These are phyloP conservation scores for Malus sylvestris DNA, from an alignment of 306 rosid species.

Conservation along the genomic window DNA sequence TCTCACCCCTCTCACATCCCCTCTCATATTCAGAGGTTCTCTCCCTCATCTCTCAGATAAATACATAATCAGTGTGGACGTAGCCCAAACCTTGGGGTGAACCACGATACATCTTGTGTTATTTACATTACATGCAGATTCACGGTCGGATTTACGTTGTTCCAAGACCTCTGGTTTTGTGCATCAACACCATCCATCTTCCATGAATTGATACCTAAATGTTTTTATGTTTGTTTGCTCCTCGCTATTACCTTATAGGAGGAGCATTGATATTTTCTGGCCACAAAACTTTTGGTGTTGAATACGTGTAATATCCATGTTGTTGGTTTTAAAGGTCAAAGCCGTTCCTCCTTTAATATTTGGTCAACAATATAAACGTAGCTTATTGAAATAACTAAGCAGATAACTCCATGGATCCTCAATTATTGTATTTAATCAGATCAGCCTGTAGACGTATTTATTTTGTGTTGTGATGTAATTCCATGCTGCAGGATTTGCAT, in stretches of 20 bases:
- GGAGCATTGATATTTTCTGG: background rate
- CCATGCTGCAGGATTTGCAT: slow-evolving; percentile 49
- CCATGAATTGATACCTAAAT: background rate
- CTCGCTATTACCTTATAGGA: background rate
- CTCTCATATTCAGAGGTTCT: no score
- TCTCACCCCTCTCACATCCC: no score
- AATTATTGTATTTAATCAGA: background rate
- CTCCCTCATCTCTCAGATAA: no score
- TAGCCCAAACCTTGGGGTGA: no score
- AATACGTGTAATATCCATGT: background rate
- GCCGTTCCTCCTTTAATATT: background rate
- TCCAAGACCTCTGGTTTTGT: no score
- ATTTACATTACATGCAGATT: no score
- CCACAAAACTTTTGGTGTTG: background rate
- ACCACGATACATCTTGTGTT: no score
- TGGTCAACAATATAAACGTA: background rate
- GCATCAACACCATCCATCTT: no score
- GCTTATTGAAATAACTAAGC: background rate
- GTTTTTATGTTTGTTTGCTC: background rate
- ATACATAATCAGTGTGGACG: no score
- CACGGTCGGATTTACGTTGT: no score
- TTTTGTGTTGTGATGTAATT: background rate
- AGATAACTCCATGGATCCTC: background rate
- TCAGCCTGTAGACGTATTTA: background rate
- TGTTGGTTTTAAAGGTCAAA: background rate